Base-by-base conservation (phyloP, 2,329 filamentous ascomycete genomes). In the Aureobasidium subglaciale region DNA sequence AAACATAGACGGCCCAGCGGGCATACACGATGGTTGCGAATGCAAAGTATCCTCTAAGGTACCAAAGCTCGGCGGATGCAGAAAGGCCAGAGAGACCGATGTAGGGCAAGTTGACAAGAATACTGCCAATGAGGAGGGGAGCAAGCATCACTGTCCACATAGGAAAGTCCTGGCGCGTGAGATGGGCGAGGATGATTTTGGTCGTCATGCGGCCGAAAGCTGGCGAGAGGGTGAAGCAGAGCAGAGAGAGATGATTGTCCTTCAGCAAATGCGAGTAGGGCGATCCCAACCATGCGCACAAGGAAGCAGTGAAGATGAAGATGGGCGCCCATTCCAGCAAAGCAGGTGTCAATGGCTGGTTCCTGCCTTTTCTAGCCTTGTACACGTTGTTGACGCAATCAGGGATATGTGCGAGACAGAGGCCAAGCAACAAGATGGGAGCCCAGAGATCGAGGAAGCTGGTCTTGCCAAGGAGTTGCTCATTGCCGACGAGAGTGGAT, bases 121-220 rank as follows among this genome's bases (percentile, higher is more conserved):
- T 65, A 6, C 90, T 91, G 53, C 93, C 93, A 49, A 88, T 87
- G 45, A 96, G 80, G 35, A 99, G 83, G 7, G 93, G 93, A 30
- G 82, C 83, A 34, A 97, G 79, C 81, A 97, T 88, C 46, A 93
- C 81, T 10, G 93, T 97, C 90, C 91, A 97, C 79, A 88, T 95
- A 1, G 93, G 93, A 73, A 97, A 99, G 3, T 92, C 88, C 70
- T 97, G 93, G 60, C 84, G 84, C 2, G 93, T 93, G 50, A 99
- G 78, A 71, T 99, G 93, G 2, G 93, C 92, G 16, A 99, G 84
- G 67, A 99, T 99, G 72, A 97, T 97, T 77, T 97, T 99, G 35
- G 93, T 99, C 0, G 93, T 97, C 86, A 99, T 90, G 63, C 93
- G 87, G 32, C 93, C 93, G 70, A 99, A 97, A 58, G 96, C 93